Conservation (phyloP, 2,329 filamentous ascomycete species). For the Talaromyces pinophilus region DNA sequence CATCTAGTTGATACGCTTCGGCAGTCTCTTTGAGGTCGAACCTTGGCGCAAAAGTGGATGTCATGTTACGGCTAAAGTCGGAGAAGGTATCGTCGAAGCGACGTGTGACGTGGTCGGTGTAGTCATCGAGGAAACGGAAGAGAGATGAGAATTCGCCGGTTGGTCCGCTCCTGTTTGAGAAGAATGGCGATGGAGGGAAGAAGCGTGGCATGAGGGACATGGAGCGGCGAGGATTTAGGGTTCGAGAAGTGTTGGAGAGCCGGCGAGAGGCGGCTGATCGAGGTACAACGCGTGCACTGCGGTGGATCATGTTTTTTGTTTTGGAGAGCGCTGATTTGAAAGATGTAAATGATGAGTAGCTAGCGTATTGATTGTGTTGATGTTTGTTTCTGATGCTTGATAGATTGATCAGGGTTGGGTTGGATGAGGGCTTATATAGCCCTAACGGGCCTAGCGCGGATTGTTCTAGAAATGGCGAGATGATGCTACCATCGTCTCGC, state of each 20-base stretch:
- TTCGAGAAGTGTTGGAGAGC: conserved; percentile 3
- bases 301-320: conserved; percentile 1
- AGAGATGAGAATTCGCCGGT: conserved; percentile 46
- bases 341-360: no score
- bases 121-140: conserved; percentile 51
- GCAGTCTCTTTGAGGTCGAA: conserved; percentile 52
- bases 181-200: conserved; percentile 13
- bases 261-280: conserved; percentile 11
- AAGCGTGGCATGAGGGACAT: conserved; percentile 17
- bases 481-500: neutral
- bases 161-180: conserved; percentile 12
- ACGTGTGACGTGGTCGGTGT: conserved; percentile 39
- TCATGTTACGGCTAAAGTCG: conserved; percentile 28
- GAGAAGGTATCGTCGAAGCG: conserved; percentile 23
- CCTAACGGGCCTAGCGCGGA: conserved; percentile 2
- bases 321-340: neutral
- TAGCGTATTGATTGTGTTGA: neutral
- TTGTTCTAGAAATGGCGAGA: conserved; percentile 5
- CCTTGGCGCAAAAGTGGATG: conserved; percentile 41
- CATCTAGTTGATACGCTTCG: conserved; percentile 50
- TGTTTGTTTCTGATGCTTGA: neutral
- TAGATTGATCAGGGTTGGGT: neutral
- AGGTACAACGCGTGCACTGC: conserved; percentile 5
- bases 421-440: conserved; percentile 15
- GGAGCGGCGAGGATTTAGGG: neutral